phyloP scores from a whole-genome alignment of 169 alveolate species.

The Plasmodium blacklocki region DNA sequence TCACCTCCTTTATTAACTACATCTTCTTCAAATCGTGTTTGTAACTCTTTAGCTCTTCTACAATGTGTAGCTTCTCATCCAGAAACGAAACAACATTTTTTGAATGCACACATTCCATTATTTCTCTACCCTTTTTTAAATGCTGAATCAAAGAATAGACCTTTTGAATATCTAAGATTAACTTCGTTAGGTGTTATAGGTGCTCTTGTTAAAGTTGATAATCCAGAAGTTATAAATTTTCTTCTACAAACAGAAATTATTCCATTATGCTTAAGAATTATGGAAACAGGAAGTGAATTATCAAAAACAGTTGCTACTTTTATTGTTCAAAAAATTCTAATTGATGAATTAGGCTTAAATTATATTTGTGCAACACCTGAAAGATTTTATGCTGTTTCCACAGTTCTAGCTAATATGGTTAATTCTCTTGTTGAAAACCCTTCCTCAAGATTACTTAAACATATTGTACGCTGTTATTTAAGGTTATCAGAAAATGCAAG shows the following conservation, averaged over 20 bases:
- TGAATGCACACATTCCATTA: constrained; percentile 98
- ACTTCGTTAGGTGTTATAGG: constrained; percentile 99
- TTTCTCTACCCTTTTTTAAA: constrained; percentile 98
- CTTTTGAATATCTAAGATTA: constrained; percentile 97
- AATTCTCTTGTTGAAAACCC: constrained; percentile 90
- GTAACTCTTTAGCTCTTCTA: constrained; percentile 98
- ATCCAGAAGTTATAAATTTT: constrained; percentile 96
- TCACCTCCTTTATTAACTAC: constrained; percentile 95
- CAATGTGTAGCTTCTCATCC: constrained; percentile 99
- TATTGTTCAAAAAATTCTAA: constrained; percentile 97
- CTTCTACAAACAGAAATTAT: constrained; percentile 97
- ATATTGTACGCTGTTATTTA: constrained; percentile 96
- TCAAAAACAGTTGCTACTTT: constrained; percentile 98
- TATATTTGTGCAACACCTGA: constrained; percentile 98
- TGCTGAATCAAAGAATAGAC: constrained; percentile 95
- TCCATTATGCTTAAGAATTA: constrained; percentile 98
- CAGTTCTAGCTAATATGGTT: constrained; percentile 96
- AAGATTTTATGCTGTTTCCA: constrained; percentile 97
- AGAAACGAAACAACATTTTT: constrained; percentile 96
- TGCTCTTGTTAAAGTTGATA: constrained; percentile 99
- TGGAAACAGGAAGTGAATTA: constrained; percentile 99
- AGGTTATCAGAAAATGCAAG: constrained; percentile 96
- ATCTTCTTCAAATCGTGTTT: constrained; percentile 95
- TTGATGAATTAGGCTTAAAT: constrained; percentile 96
- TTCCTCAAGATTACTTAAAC: constrained; percentile 95